Percentiles rank a stretch among this genome's conserved stretches.
phyloP scores from a whole-genome alignment of 2,329 filamentous ascomycete genomes.

The Talaromyces sp. region DNA sequence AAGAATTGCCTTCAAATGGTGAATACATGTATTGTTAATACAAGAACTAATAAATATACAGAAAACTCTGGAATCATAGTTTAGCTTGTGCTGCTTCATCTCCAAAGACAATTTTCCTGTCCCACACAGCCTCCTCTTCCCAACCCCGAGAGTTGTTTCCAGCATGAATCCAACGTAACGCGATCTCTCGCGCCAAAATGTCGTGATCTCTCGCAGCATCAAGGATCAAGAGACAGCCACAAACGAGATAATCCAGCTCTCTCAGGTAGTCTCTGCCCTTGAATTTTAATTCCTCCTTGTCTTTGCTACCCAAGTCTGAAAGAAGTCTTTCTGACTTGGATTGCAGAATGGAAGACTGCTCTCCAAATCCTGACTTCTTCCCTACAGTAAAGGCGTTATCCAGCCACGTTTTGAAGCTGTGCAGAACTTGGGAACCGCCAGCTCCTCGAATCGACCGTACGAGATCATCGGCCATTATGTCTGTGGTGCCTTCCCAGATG shows the following conservation, averaged over 20 bases:
- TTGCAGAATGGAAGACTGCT: constrained; percentile 40
- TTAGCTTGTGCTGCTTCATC: constrained; percentile 1
- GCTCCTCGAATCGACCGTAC: constrained; percentile 24
- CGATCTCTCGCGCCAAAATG: constrained; percentile 19
- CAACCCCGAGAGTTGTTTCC: background rate
- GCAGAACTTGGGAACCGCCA: constrained; percentile 10
- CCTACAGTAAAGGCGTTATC: constrained; percentile 35
- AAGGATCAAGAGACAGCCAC: constrained; percentile 23
- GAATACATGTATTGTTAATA: background rate
- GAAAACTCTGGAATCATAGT: background rate
- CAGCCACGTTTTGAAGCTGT: constrained; percentile 33
- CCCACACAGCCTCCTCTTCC: constrained; percentile 7
- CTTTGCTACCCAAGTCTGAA: constrained; percentile 5
- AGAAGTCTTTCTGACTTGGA: constrained; percentile 25
- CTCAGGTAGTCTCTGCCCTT: constrained; percentile 23
- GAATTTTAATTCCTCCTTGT: constrained; percentile 22
- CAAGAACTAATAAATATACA: background rate
- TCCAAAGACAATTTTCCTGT: constrained; percentile 12
- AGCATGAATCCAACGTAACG: constrained; percentile 8
- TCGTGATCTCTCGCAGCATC: constrained; percentile 27
- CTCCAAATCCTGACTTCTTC: background rate
- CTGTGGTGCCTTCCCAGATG: constrained; percentile 63
- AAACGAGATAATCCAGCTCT: constrained; percentile 23
- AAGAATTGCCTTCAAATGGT: too few relatives aligned
- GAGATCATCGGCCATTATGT: constrained; percentile 56